Evolutionary conservation across 2,329 filamentous ascomycete species (phyloP).

Genomic region (Stemphylium lycopersici): DNA sequence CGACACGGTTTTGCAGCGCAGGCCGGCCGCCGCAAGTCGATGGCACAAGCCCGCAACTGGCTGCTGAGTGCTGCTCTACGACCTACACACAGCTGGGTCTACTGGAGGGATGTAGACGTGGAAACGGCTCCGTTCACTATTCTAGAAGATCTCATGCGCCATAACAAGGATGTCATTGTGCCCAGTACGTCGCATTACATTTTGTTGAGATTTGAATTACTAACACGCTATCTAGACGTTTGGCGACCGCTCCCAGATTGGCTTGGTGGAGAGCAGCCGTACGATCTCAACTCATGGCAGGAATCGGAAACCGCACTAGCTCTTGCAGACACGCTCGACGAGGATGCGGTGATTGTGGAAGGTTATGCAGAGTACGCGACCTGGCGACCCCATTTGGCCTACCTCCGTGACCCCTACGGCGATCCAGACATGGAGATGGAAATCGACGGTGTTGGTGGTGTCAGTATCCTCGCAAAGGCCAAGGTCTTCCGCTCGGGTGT

Average conservation of each 20-base stretch:
- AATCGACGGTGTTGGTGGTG: slow-evolving; percentile 95
- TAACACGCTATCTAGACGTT: slow-evolving; percentile 63
- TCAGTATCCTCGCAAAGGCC: slow-evolving; percentile 96
- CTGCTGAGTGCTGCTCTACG: slow-evolving; percentile 88
- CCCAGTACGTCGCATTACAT: slow-evolving; percentile 68
- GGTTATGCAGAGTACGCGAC: slow-evolving; percentile 99
- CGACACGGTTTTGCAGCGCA: slow-evolving; percentile 97
- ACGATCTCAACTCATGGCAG: slow-evolving; percentile 98
- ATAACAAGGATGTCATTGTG: slow-evolving; percentile 98
- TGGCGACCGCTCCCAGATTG: slow-evolving; percentile 99
- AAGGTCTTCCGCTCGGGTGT: slow-evolving; percentile 93
- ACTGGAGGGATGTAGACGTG: slow-evolving; percentile 98
- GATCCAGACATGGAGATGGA: slow-evolving; percentile 99
- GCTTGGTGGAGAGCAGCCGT: slow-evolving; percentile 97
- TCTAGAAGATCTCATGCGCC: slow-evolving; percentile 95
- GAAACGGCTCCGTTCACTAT: slow-evolving; percentile 97
- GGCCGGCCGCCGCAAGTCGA: slow-evolving; percentile 89
- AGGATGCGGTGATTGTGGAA: slow-evolving; percentile 98
- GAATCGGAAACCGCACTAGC: slow-evolving; percentile 96
- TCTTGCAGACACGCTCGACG: slow-evolving; percentile 91
- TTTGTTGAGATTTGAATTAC: slow-evolving; percentile 2
- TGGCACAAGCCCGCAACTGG: slow-evolving; percentile 98
- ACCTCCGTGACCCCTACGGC: slow-evolving; percentile 93
- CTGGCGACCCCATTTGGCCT: slow-evolving; percentile 95
- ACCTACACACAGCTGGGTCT: slow-evolving; percentile 98